Percentiles rank a stretch among this genome's conserved stretches.
phyloP scores from a whole-genome alignment of 1,139 yeast genomes.

The Maudiozyma humilis region DNA sequence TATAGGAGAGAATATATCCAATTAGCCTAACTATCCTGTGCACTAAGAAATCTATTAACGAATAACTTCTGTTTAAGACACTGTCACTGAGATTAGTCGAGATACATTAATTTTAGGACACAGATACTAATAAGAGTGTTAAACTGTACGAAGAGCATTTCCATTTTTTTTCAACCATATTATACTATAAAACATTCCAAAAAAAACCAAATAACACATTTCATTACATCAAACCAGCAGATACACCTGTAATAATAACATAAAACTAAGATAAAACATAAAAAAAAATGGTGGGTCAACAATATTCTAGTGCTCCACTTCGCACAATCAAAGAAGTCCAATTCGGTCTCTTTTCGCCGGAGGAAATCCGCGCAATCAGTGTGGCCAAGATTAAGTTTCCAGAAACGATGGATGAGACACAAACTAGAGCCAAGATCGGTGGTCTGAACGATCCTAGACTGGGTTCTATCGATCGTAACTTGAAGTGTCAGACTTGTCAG shows the following conservation, averaged over 20 bases:
- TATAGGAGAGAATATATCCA: neutral
- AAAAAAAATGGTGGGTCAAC: constrained; percentile 44
- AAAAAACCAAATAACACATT: constrained; percentile 5
- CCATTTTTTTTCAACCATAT: constrained; percentile 1
- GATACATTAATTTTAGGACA: neutral
- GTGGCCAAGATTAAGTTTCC: constrained; percentile 97
- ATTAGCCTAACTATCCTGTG: neutral
- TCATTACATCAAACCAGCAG: neutral
- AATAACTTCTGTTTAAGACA: neutral
- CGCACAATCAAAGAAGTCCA: constrained; percentile 96
- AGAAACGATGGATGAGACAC: constrained; percentile 96
- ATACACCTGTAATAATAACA: constrained; percentile 2
- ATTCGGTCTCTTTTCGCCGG: constrained; percentile 96
- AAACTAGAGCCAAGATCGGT: constrained; percentile 90
- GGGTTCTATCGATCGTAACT: constrained; percentile 94
- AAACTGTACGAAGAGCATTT: constrained; percentile 1
- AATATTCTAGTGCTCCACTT: constrained; percentile 95
- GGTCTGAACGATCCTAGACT: constrained; percentile 95
- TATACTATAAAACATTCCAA: neutral
- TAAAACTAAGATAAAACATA: constrained; percentile 1
- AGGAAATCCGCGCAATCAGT: constrained; percentile 91
- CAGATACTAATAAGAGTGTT: neutral
- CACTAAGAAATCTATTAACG: neutral
- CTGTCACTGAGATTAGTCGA: neutral
- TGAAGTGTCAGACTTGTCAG: constrained; percentile 97